A percentile compares a stretch with the other conserved stretches of the same genome.
phyloP scores from a whole-genome alignment of 2,329 filamentous ascomycete genomes.

The Fusarium virguliforme region DNA sequence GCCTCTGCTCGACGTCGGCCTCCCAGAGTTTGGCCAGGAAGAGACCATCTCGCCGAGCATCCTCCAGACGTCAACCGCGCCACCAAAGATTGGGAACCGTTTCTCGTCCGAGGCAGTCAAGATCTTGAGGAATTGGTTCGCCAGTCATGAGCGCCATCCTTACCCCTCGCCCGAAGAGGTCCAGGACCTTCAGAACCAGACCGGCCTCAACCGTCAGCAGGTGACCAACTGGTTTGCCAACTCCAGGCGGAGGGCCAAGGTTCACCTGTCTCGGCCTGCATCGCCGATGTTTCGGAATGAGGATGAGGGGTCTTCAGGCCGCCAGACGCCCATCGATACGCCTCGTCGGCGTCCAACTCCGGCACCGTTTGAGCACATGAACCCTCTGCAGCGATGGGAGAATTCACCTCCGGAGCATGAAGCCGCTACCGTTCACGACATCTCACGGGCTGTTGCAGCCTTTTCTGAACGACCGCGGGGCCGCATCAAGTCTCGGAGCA shows the following conservation, averaged over 20 bases:
- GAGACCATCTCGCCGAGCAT: slow-evolving; percentile 36
- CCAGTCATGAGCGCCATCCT: slow-evolving; percentile 81
- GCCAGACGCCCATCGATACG: slow-evolving; percentile 68
- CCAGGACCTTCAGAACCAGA: slow-evolving; percentile 79
- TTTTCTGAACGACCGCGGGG: slow-evolving; percentile 58
- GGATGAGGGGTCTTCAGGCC: slow-evolving; percentile 32
- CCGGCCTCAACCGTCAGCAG: slow-evolving; percentile 82
- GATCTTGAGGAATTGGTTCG: slow-evolving; percentile 84
- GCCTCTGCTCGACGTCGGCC: slow-evolving; percentile 5
- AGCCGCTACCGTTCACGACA: slow-evolving; percentile 53
- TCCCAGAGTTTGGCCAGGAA: neutral
- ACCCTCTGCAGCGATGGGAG: slow-evolving; percentile 54
- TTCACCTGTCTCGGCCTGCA: slow-evolving; percentile 53
- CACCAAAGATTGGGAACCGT: slow-evolving; percentile 41
- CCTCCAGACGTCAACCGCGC: slow-evolving; percentile 31
- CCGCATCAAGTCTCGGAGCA: slow-evolving; percentile 48
- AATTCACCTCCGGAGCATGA: slow-evolving; percentile 56
- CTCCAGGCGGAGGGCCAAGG: slow-evolving; percentile 83
- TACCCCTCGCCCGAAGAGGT: slow-evolving; percentile 90
- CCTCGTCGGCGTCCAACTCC: slow-evolving; percentile 62
- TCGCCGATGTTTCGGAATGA: slow-evolving; percentile 43
- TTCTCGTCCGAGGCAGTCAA: slow-evolving; percentile 40
- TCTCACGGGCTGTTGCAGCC: slow-evolving; percentile 50
- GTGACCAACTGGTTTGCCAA: slow-evolving; percentile 93
- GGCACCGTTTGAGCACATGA: slow-evolving; percentile 49